Conservation (phyloP, 495 filamentous ascomycete genomes). For the Neurospora sp. region DNA sequence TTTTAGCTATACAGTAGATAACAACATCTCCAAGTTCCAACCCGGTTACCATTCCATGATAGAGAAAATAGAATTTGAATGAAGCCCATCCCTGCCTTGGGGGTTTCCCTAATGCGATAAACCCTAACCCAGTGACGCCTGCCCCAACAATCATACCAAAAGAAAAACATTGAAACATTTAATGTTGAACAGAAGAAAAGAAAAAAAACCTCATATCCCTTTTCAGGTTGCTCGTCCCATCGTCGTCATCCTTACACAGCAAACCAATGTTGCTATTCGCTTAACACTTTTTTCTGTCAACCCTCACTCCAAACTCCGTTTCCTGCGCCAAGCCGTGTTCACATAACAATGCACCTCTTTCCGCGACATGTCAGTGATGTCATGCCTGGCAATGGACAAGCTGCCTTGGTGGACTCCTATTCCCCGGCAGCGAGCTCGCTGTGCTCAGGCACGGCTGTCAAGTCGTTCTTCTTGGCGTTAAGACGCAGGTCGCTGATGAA, state of each 20-base stretch:
- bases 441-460: slow-evolving; percentile 12
- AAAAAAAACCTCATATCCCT: neutral
- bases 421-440: slow-evolving; percentile 15
- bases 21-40: neutral
- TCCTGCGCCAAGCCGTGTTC: neutral
- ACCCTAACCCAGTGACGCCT: neutral
- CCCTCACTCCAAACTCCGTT: neutral
- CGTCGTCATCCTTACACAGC: neutral
- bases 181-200: neutral
- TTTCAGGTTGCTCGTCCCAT: neutral
- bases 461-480: slow-evolving; percentile 9
- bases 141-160: neutral
- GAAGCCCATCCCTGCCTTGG: neutral
- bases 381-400: neutral
- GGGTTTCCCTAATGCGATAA: neutral
- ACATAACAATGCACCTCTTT: slow-evolving; percentile 11
- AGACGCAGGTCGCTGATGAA: slow-evolving; percentile 15
- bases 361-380: neutral
- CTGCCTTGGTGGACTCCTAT: slow-evolving; percentile 9
- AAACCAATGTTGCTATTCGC: neutral
- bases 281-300: neutral
- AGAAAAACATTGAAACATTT: neutral
- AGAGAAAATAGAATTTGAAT: neutral
- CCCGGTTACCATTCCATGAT: neutral
- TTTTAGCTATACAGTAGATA: neutral